A percentile compares a stretch with the other conserved stretches of the same genome.
phyloP scores from a whole-genome alignment of 768 basidiomycete species.

The Cystofilobasidium ferigula region DNA sequence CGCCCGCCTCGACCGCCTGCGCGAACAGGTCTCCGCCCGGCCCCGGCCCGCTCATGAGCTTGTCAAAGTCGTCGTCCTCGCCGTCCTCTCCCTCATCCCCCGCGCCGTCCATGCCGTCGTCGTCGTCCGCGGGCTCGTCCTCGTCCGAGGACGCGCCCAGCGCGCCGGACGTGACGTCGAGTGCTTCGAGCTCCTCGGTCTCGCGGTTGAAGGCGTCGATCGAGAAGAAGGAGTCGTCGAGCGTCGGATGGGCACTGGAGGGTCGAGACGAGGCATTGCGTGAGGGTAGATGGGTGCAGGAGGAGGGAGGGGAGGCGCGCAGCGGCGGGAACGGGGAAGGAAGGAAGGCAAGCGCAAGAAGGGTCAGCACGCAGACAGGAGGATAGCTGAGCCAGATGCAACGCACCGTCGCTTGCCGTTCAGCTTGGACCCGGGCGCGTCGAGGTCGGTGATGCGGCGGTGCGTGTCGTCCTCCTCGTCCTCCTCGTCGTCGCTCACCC shows the following conservation, averaged over 20 bases:
- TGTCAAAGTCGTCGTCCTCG: slow-evolving; percentile 34
- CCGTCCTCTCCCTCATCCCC: slow-evolving; percentile 38
- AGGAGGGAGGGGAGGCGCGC: neutral
- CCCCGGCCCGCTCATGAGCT: slow-evolving; percentile 25
- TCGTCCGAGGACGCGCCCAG: slow-evolving; percentile 33
- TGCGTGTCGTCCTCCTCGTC: slow-evolving; percentile 37
- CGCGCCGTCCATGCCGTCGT: slow-evolving; percentile 47
- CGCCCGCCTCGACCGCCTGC: slow-evolving; percentile 15
- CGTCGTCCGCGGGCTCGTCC: slow-evolving; percentile 45
- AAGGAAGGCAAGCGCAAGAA: neutral
- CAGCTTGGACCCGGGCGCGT: slow-evolving; percentile 27
- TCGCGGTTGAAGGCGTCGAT: slow-evolving; percentile 77
- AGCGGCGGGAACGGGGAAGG: neutral
- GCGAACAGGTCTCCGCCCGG: slow-evolving; percentile 20
- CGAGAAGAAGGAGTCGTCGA: slow-evolving; percentile 87
- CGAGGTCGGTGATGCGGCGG: slow-evolving; percentile 31
- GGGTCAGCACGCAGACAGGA: no score
- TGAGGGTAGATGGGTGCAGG: no score
- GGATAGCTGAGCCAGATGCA: neutral
- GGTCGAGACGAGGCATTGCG: no score
- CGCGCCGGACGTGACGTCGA: slow-evolving; percentile 49
- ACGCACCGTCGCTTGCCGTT: slow-evolving; percentile 6
- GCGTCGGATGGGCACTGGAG: slow-evolving; percentile 41
- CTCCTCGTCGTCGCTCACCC: slow-evolving; percentile 34
- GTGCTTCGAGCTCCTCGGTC: slow-evolving; percentile 65